A percentile compares a stretch with the other conserved stretches of the same genome.
Conservation (phyloP, 306 rosid species). For the Dalbergia oliveri region DNA sequence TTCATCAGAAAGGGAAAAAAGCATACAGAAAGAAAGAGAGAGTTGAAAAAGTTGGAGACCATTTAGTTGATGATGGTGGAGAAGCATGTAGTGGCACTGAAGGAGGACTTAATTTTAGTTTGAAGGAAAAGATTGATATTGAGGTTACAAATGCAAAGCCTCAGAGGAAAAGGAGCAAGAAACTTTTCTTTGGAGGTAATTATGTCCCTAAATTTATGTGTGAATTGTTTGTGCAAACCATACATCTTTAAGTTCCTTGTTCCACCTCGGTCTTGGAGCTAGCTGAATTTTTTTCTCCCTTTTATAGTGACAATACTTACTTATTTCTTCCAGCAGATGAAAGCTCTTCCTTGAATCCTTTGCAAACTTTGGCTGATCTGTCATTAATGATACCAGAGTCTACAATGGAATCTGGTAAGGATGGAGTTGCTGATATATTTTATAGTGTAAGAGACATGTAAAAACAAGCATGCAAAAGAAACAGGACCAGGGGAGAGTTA, state of each 20-base stretch:
- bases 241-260: slow-evolving; percentile 29
- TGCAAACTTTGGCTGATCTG: slow-evolving; percentile 86
- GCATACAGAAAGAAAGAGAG: slow-evolving; percentile 67
- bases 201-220: slow-evolving; percentile 36
- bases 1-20: slow-evolving; percentile 61
- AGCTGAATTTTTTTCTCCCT: slow-evolving; percentile 25
- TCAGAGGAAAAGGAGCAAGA: slow-evolving; percentile 69
- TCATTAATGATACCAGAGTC: slow-evolving; percentile 80
- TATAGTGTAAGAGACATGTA: neutral
- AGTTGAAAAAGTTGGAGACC: slow-evolving; percentile 56
- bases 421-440: slow-evolving; percentile 25
- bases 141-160: slow-evolving; percentile 67
- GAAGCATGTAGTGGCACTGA: slow-evolving; percentile 94
- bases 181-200: slow-evolving; percentile 78
- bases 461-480: neutral
- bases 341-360: slow-evolving; percentile 75
- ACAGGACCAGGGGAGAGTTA: neutral
- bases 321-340: slow-evolving; percentile 59
- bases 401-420: slow-evolving; percentile 75
- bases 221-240: slow-evolving; percentile 20
- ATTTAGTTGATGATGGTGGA: slow-evolving; percentile 80
- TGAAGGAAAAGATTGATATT: slow-evolving; percentile 63
- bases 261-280: slow-evolving; percentile 10
- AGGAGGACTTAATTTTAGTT: slow-evolving; percentile 65
- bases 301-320: slow-evolving; percentile 26